Conservation (phyloP, 2,329 filamentous ascomycete species). For the Phaeosphaeriaceae sp. region DNA sequence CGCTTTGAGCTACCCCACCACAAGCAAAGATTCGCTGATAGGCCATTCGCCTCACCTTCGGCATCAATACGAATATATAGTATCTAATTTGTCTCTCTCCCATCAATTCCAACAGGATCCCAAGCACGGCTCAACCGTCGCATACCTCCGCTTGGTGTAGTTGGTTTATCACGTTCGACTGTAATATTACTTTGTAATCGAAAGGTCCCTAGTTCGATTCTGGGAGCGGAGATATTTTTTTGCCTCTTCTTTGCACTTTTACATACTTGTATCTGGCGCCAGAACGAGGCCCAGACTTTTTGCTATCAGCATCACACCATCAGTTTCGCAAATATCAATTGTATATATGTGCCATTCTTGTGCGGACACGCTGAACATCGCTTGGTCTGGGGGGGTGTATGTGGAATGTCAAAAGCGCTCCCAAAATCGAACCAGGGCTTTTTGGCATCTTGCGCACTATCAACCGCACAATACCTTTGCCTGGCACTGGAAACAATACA, state of each 20-base stretch:
- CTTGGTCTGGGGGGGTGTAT: too few relatives aligned
- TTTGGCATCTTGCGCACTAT: not conserved
- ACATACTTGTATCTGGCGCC: not conserved
- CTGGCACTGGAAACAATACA: not conserved
- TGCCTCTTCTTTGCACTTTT: conserved; percentile 4
- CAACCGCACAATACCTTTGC: not conserved
- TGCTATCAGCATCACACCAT: not conserved
- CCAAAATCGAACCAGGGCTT: not conserved
- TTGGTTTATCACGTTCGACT: conserved; percentile 48
- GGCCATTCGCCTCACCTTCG: too few relatives aligned
- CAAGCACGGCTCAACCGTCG: conserved; percentile 10
- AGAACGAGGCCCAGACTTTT: not conserved
- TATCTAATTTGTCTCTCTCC: too few relatives aligned
- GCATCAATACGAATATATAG: too few relatives aligned
- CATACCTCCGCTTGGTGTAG: conserved; percentile 36
- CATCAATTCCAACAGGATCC: conserved; percentile 1
- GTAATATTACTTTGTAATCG: conserved; percentile 43
- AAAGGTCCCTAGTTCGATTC: conserved; percentile 44
- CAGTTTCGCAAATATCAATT: too few relatives aligned
- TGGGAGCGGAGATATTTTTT: conserved; percentile 43
- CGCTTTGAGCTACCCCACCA: too few relatives aligned
- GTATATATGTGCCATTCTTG: too few relatives aligned
- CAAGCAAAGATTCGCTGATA: too few relatives aligned
- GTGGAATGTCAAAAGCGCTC: not conserved
- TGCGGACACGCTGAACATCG: too few relatives aligned